Evolutionary conservation across 2,329 filamentous ascomycete genomes (phyloP).

Genomic region (Orbilia brochopaga): DNA sequence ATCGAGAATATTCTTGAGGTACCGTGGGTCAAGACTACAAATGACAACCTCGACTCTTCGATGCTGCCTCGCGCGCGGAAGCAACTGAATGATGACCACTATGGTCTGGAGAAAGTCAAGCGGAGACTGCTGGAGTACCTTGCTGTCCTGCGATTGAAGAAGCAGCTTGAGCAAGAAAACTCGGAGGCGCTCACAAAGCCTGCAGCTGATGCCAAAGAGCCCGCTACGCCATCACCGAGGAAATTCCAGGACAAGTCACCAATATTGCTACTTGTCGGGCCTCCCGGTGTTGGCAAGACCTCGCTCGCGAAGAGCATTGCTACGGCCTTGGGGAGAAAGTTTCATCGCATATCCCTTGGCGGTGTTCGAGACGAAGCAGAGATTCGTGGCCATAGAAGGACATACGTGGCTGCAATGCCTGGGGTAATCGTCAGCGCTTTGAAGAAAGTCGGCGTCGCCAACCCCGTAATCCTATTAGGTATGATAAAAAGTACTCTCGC

Average conservation of each 20-base stretch:
- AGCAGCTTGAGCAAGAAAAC: constrained; percentile 82
- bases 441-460: constrained; percentile 93
- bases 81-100: constrained; percentile 94
- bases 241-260: constrained; percentile 93
- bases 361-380: constrained; percentile 96
- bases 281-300: constrained; percentile 94
- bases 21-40: constrained; percentile 83
- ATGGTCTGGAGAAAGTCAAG: constrained; percentile 95
- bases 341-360: constrained; percentile 94
- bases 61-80: constrained; percentile 80
- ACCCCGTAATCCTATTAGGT: constrained; percentile 84
- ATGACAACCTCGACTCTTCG: constrained; percentile 81
- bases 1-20: constrained; percentile 76
- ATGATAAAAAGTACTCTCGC: constrained; percentile 36
- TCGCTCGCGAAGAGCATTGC: constrained; percentile 92
- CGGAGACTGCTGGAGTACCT: constrained; percentile 94
- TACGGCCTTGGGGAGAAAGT: constrained; percentile 88
- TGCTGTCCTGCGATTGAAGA: constrained; percentile 93
- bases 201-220: constrained; percentile 71
- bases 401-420: constrained; percentile 99
- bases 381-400: constrained; percentile 90
- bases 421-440: constrained; percentile 90
- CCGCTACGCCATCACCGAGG: constrained; percentile 62
- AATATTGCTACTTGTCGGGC: constrained; percentile 89
- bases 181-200: constrained; percentile 55